These are phyloP conservation scores for Paramecium tetraurelia DNA, from an alignment of 73 alveolate species.

Conservation along the genomic window DNA sequence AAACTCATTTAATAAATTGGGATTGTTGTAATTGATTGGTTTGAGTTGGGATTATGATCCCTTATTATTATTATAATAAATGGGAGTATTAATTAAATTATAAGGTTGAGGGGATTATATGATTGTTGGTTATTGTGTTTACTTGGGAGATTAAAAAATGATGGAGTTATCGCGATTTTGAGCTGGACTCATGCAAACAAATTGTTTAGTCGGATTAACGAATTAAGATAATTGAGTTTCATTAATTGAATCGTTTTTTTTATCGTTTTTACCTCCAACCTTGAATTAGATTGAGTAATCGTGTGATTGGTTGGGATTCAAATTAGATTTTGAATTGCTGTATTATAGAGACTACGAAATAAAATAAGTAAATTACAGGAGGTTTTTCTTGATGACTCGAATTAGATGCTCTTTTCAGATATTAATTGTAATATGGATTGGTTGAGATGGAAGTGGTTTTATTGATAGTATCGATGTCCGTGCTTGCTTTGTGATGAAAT, in stretches of 20 bases:
- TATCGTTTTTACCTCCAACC: neutral
- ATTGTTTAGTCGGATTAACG: neutral
- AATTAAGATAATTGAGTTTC: conserved; percentile 32
- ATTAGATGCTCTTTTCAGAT: conserved; percentile 3
- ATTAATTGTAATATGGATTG: conserved; percentile 29
- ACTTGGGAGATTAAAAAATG: neutral
- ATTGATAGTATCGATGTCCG: neutral
- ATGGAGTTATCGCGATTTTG: conserved; percentile 8
- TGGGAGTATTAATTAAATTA: neutral
- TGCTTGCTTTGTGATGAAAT: neutral
- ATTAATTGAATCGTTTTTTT: neutral
- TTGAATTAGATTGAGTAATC: conserved; percentile 32
- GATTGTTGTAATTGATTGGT: neutral
- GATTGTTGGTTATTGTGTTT: neutral
- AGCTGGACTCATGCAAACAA: conserved; percentile 36
- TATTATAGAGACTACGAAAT: neutral
- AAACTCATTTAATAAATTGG: neutral
- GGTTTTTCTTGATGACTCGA: conserved; percentile 41
- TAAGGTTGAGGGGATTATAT: neutral
- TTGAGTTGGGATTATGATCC: neutral
- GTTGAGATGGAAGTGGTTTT: neutral
- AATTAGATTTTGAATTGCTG: neutral
- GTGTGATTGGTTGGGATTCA: neutral
- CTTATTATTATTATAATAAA: neutral
- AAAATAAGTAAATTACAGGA: neutral